These are phyloP conservation scores for Cryptococcus hybrid DNA, from an alignment of 1,284 basidiomycete species.

Conservation along the genomic window DNA sequence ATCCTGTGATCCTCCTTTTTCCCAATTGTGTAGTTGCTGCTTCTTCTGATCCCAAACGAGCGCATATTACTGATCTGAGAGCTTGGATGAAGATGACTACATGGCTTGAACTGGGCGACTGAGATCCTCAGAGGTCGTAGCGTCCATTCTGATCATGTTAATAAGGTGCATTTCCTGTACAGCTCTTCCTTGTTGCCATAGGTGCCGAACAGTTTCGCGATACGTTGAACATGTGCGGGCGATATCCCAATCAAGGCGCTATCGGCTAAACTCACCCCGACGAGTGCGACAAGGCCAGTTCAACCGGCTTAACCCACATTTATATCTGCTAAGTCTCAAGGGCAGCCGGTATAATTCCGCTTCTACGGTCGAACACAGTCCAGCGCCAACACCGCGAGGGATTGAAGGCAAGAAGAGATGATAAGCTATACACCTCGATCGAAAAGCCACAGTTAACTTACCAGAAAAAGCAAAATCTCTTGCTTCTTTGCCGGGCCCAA, in stretches of 20 bases:
- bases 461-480: slow-evolving; percentile 7
- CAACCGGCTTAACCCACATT: slow-evolving; percentile 26
- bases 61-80: too few species aligned
- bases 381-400: slow-evolving; percentile 19
- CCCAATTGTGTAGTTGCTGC: too few species aligned
- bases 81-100: too few species aligned
- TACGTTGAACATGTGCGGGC: too few species aligned
- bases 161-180: too few species aligned
- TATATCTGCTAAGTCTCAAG: background rate
- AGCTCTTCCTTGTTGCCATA: too few species aligned
- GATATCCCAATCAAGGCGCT: slow-evolving; percentile 11
- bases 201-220: too few species aligned
- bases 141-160: too few species aligned
- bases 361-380: slow-evolving; percentile 19
- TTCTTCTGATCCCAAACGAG: too few species aligned
- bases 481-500: slow-evolving; percentile 19
- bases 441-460: background rate
- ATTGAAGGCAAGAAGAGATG: background rate
- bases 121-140: too few species aligned
- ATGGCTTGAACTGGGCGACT: too few species aligned
- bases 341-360: slow-evolving; percentile 14
- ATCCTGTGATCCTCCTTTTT: too few species aligned
- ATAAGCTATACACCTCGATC: background rate
- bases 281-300: slow-evolving; percentile 18
- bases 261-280: slow-evolving; percentile 19